Evolutionary conservation across 192 early-diverging fungal species (phyloP).

Genomic region (Anaeromyces robustus): DNA sequence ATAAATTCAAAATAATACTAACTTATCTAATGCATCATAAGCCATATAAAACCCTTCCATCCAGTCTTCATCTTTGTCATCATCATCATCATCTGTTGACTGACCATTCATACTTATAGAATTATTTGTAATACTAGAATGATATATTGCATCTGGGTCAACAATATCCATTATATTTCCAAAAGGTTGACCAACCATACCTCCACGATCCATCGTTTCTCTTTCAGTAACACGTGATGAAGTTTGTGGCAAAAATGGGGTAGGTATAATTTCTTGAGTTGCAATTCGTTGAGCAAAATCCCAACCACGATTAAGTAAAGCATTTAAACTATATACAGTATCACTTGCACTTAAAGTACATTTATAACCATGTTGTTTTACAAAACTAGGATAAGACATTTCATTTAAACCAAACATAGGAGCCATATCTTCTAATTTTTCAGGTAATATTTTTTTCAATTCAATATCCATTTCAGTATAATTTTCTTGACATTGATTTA

Average conservation of each 20-base stretch:
- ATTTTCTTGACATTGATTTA: slow-evolving; percentile 56
- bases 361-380: slow-evolving; percentile 32
- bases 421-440: slow-evolving; percentile 47
- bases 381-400: slow-evolving; percentile 62
- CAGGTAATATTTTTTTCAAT: slow-evolving; percentile 36
- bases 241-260: neutral
- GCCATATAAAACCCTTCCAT: slow-evolving; percentile 71
- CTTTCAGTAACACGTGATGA: neutral
- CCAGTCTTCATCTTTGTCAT: slow-evolving; percentile 33
- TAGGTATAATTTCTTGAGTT: neutral
- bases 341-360: slow-evolving; percentile 56
- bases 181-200: neutral
- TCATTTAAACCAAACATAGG: slow-evolving; percentile 67
- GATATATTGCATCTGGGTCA: neutral
- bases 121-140: neutral
- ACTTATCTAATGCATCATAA: slow-evolving; percentile 65
- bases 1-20: slow-evolving; percentile 4
- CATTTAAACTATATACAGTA: slow-evolving; percentile 59
- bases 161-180: neutral
- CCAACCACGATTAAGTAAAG: slow-evolving; percentile 47
- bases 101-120: neutral
- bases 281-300: slow-evolving; percentile 21
- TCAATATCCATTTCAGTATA: slow-evolving; percentile 50
- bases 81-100: neutral
- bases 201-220: neutral